Percentiles rank a stretch among this genome's conserved stretches.
Evolutionary conservation across 495 filamentous ascomycete genomes (phyloP).

Genomic region (Penicillium salamii): DNA sequence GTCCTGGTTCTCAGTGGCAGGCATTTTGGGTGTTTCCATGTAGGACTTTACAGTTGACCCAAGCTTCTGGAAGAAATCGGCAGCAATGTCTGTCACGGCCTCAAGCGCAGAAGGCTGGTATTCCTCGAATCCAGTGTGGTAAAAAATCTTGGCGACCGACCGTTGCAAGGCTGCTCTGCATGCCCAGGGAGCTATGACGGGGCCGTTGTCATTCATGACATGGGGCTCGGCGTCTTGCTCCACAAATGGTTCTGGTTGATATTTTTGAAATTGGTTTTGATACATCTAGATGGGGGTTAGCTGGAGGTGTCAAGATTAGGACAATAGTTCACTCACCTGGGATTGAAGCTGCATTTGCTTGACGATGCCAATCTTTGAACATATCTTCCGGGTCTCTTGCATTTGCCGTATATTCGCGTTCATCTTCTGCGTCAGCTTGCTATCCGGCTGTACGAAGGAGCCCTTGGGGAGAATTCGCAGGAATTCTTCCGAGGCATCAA

Average conservation of each 20-base stretch:
- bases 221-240: slow-evolving; percentile 82
- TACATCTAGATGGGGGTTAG: slow-evolving; percentile 65
- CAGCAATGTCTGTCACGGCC: slow-evolving; percentile 82
- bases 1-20: slow-evolving; percentile 40
- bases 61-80: slow-evolving; percentile 85
- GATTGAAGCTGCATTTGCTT: slow-evolving; percentile 99
- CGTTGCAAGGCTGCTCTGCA: slow-evolving; percentile 82
- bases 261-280: slow-evolving; percentile 96
- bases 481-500: slow-evolving; percentile 81
- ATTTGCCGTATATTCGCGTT: slow-evolving; percentile 91
- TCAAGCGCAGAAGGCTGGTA: slow-evolving; percentile 94
- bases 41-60: slow-evolving; percentile 75
- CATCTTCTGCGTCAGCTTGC: slow-evolving; percentile 72
- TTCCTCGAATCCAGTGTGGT: slow-evolving; percentile 96
- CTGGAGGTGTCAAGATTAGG: background rate
- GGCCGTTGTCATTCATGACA: slow-evolving; percentile 82
- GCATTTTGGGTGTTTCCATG: slow-evolving; percentile 73
- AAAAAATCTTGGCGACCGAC: slow-evolving; percentile 90
- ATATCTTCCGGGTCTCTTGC: slow-evolving; percentile 95
- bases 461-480: slow-evolving; percentile 70
- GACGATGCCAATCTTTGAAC: slow-evolving; percentile 92
- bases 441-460: slow-evolving; percentile 74
- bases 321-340: slow-evolving; percentile 58
- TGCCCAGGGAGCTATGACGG: slow-evolving; percentile 76
- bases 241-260: slow-evolving; percentile 85